Evolutionary conservation across 345 rosid genomes (phyloP).

Genomic region (Eucalyptus sp.): DNA sequence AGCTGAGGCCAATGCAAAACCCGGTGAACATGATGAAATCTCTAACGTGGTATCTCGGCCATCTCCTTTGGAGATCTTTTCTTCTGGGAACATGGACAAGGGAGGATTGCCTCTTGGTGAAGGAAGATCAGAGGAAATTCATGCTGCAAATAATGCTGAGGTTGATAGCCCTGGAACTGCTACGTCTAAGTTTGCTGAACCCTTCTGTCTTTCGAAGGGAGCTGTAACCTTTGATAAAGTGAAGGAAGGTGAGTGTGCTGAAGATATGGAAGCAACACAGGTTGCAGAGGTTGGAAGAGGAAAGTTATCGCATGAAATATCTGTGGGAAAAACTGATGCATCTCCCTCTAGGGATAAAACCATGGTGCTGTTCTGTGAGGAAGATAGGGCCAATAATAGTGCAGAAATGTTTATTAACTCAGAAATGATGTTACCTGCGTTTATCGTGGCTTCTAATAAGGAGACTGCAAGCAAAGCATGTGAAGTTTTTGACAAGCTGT

Average conservation of each 20-base stretch:
- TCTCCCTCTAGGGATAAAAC: slow-evolving; percentile 1
- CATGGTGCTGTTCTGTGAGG: slow-evolving; percentile 3
- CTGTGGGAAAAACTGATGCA: background rate
- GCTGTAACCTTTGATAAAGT: slow-evolving; percentile 8
- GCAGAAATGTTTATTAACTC: background rate
- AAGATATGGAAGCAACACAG: slow-evolving; percentile 6
- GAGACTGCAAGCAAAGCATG: slow-evolving; percentile 42
- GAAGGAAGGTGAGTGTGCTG: slow-evolving; percentile 8
- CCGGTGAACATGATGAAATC: slow-evolving; percentile 13
- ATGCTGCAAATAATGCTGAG: slow-evolving; percentile 33
- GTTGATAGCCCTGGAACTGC: slow-evolving; percentile 63
- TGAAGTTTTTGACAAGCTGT: slow-evolving; percentile 34
- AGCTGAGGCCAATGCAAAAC: slow-evolving; percentile 5
- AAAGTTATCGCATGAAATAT: background rate
- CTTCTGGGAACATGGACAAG: slow-evolving; percentile 17
- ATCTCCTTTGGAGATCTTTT: slow-evolving; percentile 31
- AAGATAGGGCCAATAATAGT: slow-evolving; percentile 7
- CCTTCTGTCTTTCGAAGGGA: slow-evolving; percentile 2
- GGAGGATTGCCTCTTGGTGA: slow-evolving; percentile 17
- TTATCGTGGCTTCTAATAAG: slow-evolving; percentile 49
- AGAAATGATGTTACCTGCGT: slow-evolving; percentile 23
- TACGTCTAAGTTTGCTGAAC: slow-evolving; percentile 46
- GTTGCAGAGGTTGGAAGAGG: background rate
- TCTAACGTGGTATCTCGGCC: slow-evolving; percentile 16
- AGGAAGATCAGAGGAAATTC: slow-evolving; percentile 22